Evolutionary conservation across 23 red algal species (phyloP), one percentile per base, ranked within the genome.

Genomic region (Gracilariopsis chorda): DNA sequence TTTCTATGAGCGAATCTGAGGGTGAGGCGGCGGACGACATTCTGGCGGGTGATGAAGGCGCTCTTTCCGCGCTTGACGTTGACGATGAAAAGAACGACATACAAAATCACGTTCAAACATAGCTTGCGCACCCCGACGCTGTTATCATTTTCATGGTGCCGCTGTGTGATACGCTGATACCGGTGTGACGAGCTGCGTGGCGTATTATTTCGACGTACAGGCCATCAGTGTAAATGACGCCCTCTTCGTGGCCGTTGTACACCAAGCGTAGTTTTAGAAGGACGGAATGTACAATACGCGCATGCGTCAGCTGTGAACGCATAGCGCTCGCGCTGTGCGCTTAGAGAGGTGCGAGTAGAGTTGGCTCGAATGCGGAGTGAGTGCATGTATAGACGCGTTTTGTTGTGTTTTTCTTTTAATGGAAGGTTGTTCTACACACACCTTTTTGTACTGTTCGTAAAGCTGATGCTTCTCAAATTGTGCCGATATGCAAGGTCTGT

Each of bases 1-100:
- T 91, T 59, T 82, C 73, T 21, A 95, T 87, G 76, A 90, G 77
- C 35, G 87, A 87, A 11, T 87, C 86, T 48, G 93, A 95, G 3
- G 85, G 60, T 55, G 93, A 84, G 75, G 46, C 25, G 2, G 78
- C 82, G 41, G 85, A 89, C 37, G 85, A 65, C 10, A 62, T 59
- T 42, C 57, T 67, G 35, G 56, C 19, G 42, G 80, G 49, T 68
- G 59, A 69, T 39, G 58, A 65, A 24, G 59, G 44, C 32, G 42
- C 80, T 84, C 45, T 59, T 68, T 42, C 76, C 55, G 39, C 48
- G 5, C 76, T 80, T 24, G 51, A 34, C 40, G 48, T 80, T 80
- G 76, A 37, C 1, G 76, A 80, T 16, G 76, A 80, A 21, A 63
- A 81, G 53, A 48, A 81, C 48, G 44, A 44, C n/a, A 24, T 24